Percentiles rank a stretch among this genome's conserved stretches.
Conservation (phyloP, 768 basidiomycete genomes). For the Russula abietina region DNA sequence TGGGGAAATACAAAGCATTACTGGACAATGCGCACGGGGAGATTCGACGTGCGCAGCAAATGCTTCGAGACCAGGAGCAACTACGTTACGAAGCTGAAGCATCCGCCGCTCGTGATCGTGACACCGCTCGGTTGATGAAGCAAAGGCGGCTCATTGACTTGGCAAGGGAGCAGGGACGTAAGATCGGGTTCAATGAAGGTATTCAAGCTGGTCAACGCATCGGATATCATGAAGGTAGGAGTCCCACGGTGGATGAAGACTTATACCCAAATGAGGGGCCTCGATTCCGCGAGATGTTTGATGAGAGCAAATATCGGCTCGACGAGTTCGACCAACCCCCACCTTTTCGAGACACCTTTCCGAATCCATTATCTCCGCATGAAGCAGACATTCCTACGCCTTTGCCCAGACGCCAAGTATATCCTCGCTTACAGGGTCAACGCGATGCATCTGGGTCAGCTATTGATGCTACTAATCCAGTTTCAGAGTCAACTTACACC, state of each 20-base stretch:
- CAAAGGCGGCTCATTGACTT: constrained; percentile 38
- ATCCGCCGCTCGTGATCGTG: constrained; percentile 40
- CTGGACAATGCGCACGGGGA: constrained; percentile 42
- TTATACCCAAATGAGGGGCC: not conserved
- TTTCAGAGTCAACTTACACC: not conserved
- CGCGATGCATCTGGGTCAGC: not conserved
- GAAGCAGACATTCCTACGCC: not conserved
- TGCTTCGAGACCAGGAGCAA: constrained; percentile 39
- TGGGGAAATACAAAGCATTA: constrained; percentile 42
- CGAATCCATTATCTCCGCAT: not conserved
- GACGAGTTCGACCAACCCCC: constrained; percentile 15
- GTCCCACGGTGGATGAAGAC: not conserved
- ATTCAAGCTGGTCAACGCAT: constrained; percentile 27
- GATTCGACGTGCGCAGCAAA: constrained; percentile 39
- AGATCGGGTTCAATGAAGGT: constrained; percentile 39
- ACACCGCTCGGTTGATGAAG: constrained; percentile 40
- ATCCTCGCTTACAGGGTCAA: constrained; percentile 1
- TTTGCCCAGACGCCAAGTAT: not conserved
- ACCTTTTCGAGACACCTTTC: not conserved
- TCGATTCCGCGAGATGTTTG: constrained; percentile 15
- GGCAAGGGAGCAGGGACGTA: constrained; percentile 42
- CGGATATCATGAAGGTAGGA: constrained; percentile 17
- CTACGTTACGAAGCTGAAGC: constrained; percentile 43
- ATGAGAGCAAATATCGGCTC: constrained; percentile 9
- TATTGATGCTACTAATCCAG: not conserved